Conservation (phyloP, 2,329 filamentous ascomycete genomes). For the Colletotrichum liriopes region DNA sequence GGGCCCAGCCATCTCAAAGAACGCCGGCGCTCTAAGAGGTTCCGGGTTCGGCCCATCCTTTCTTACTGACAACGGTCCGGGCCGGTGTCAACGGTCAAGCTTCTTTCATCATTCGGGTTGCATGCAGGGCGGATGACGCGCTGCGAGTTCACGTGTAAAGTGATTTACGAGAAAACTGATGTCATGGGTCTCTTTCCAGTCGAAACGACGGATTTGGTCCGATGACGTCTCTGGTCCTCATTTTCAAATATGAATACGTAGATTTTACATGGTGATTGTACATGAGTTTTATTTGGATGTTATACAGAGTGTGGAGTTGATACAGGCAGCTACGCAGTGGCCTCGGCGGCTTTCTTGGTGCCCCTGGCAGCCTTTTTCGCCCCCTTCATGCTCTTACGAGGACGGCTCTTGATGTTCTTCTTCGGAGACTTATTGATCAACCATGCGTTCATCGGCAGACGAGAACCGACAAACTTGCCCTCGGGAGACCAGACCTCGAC, state of each 20-base stretch:
- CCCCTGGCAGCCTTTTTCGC: slow-evolving; percentile 67
- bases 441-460: slow-evolving; percentile 82
- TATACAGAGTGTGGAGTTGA: slow-evolving; percentile 16
- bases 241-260: background rate
- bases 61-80: slow-evolving; percentile 23
- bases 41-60: slow-evolving; percentile 23
- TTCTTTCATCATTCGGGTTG: slow-evolving; percentile 1
- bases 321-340: slow-evolving; percentile 1
- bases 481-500: slow-evolving; percentile 90
- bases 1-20: slow-evolving; percentile 16
- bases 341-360: slow-evolving; percentile 46
- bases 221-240: background rate
- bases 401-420: slow-evolving; percentile 68
- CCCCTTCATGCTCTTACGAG: slow-evolving; percentile 80
- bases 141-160: background rate
- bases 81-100: background rate
- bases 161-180: background rate
- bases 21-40: slow-evolving; percentile 22
- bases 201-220: background rate
- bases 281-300: background rate
- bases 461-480: slow-evolving; percentile 81
- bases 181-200: background rate
- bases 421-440: slow-evolving; percentile 70
- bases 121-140: background rate
- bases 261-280: slow-evolving; percentile 2